Conservation (phyloP, 371 early-diverging fungal genomes). For the Haplosporangium sp. region DNA sequence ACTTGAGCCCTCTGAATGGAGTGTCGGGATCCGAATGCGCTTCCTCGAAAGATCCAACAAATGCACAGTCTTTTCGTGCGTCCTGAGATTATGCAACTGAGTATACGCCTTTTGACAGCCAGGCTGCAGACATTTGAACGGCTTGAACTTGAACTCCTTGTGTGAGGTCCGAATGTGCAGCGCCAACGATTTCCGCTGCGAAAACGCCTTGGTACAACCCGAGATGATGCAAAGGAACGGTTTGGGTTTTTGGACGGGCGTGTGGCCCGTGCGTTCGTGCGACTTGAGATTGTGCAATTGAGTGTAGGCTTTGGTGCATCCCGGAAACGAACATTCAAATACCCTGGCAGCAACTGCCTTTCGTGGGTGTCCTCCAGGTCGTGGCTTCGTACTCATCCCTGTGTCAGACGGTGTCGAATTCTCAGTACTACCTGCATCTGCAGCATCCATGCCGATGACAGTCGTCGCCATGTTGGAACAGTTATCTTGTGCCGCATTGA, state of each 20-base stretch:
- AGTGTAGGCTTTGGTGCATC: conserved; percentile 63
- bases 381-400: conserved; percentile 3
- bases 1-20: conserved; percentile 2
- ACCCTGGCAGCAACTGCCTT: conserved; percentile 33
- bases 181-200: conserved; percentile 49
- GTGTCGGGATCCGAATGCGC: conserved; percentile 34
- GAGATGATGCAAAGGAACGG: conserved; percentile 49
- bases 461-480: background rate
- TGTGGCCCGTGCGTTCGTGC: conserved; percentile 66
- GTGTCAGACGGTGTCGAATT: conserved; percentile 1
- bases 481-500: conserved; percentile 3
- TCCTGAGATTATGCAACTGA: conserved; percentile 63
- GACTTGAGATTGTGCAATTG: conserved; percentile 69
- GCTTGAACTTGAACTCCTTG: conserved; percentile 63
- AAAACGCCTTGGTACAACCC: conserved; percentile 49
- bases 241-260: conserved; percentile 44
- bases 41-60: conserved; percentile 45
- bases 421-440: background rate
- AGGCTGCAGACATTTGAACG: conserved; percentile 61
- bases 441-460: background rate
- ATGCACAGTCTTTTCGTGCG: conserved; percentile 53
- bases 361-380: conserved; percentile 15
- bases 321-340: conserved; percentile 44
- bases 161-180: conserved; percentile 45
- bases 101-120: conserved; percentile 64